These are phyloP conservation scores for Knufia fluminis DNA, from an alignment of 2,329 filamentous ascomycete species.

Conservation along the genomic window DNA sequence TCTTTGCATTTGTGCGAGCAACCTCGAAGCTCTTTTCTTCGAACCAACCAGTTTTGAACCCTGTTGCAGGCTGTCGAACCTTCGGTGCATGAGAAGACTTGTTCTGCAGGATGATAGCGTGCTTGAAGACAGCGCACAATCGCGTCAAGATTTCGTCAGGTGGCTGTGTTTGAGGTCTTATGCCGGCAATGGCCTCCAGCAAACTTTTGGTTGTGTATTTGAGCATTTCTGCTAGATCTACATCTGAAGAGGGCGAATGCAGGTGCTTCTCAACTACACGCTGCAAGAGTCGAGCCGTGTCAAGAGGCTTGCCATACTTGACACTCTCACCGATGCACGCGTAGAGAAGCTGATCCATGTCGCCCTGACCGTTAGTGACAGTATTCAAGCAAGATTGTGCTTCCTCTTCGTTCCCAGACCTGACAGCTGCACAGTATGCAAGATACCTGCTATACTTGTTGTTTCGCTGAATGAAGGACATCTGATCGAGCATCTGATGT, in stretches of 20 bases:
- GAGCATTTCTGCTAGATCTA: conserved; percentile 56
- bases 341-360: conserved; percentile 59
- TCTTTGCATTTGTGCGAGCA: conserved; percentile 12
- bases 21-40: conserved; percentile 14
- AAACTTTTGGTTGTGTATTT: conserved; percentile 40
- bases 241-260: conserved; percentile 36
- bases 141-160: conserved; percentile 14
- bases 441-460: conserved; percentile 45
- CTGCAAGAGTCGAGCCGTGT: conserved; percentile 52
- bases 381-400: conserved; percentile 8
- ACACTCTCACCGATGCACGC: conserved; percentile 74
- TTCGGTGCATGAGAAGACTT: not conserved
- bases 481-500: conserved; percentile 46
- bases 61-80: not conserved
- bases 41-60: conserved; percentile 18
- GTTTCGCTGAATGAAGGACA: conserved; percentile 55
- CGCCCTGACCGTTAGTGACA: conserved; percentile 15
- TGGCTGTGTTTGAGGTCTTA: conserved; percentile 15
- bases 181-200: conserved; percentile 33
- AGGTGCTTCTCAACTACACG: conserved; percentile 51
- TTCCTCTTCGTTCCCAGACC: conserved; percentile 26
- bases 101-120: conserved; percentile 2
- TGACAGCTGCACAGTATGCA: conserved; percentile 63
- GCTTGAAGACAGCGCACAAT: conserved; percentile 17
- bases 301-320: conserved; percentile 50